Evolutionary conservation across 2,329 filamentous ascomycete genomes (phyloP).

Genomic region (Cladosporium sp.): DNA sequence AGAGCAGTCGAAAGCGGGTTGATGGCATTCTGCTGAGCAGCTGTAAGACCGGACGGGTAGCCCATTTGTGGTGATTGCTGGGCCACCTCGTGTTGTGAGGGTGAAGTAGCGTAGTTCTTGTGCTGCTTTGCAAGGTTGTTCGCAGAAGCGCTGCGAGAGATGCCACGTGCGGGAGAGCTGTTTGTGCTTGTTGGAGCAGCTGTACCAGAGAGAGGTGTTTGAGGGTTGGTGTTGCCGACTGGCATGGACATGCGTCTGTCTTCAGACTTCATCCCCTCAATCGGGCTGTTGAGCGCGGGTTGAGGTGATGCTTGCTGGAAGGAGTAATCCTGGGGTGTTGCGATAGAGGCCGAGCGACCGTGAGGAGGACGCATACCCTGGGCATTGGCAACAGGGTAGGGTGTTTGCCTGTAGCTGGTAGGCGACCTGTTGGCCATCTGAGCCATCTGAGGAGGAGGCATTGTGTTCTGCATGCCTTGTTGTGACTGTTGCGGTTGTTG

Average conservation of each 20-base stretch:
- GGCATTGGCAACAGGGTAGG: slow-evolving; percentile 35
- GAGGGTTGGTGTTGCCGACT: slow-evolving; percentile 19
- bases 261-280: slow-evolving; percentile 18
- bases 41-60: slow-evolving; percentile 10
- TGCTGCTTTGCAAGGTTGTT: slow-evolving; percentile 18
- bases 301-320: slow-evolving; percentile 25
- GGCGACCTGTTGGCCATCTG: slow-evolving; percentile 23
- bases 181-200: slow-evolving; percentile 19
- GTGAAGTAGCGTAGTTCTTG: slow-evolving; percentile 13
- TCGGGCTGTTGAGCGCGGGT: slow-evolving; percentile 6
- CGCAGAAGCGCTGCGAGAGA: slow-evolving; percentile 22
- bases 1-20: slow-evolving; percentile 45
- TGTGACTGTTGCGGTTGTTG: slow-evolving; percentile 12
- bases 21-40: not conserved
- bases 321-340: slow-evolving; percentile 34
- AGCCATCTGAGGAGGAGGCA: slow-evolving; percentile 26
- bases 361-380: slow-evolving; percentile 33
- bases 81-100: slow-evolving; percentile 24
- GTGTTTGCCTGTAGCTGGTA: slow-evolving; percentile 37
- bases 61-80: slow-evolving; percentile 16
- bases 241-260: slow-evolving; percentile 43
- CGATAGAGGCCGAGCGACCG: slow-evolving; percentile 42
- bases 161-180: slow-evolving; percentile 17
- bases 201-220: slow-evolving; percentile 20
- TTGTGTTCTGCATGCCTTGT: slow-evolving; percentile 22